phyloP scores from a whole-genome alignment of 495 filamentous ascomycete species.

The Aspergillus baeticus region DNA sequence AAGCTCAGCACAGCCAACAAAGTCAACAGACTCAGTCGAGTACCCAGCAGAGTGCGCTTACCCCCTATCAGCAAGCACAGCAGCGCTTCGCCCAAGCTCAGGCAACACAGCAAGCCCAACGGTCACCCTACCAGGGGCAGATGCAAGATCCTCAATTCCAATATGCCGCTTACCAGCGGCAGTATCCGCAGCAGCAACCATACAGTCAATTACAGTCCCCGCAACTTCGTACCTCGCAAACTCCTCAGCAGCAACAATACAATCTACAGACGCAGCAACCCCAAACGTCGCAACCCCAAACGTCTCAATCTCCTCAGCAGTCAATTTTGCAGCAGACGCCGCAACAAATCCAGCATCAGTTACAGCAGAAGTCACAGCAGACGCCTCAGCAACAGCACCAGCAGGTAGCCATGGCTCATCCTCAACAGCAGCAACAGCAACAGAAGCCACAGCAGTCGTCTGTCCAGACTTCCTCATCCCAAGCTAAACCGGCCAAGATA shows the following conservation, averaged over 20 bases:
- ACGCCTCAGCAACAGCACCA: constrained; percentile 10
- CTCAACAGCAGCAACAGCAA: constrained; percentile 3
- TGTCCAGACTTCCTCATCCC: constrained; percentile 6
- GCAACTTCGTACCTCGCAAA: constrained; percentile 17
- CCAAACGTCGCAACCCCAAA: constrained; percentile 13
- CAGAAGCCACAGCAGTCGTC: constrained; percentile 1
- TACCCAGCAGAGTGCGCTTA: constrained; percentile 4
- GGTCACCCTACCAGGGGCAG: constrained; percentile 30
- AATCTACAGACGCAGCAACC: constrained; percentile 21
- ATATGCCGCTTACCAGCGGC: constrained; percentile 20
- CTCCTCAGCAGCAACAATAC: constrained; percentile 20
- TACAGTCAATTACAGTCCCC: constrained; percentile 24
- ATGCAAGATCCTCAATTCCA: constrained; percentile 28
- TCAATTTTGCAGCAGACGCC: constrained; percentile 10
- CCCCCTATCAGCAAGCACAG: constrained; percentile 23
- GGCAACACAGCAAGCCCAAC: constrained; percentile 29
- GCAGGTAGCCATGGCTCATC: background rate
- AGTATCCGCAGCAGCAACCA: constrained; percentile 20
- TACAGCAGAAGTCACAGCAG: constrained; percentile 25
- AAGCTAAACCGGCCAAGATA: background rate
- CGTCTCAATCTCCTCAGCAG: constrained; percentile 15
- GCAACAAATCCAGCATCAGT: constrained; percentile 21
- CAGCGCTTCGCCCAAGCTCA: background rate
- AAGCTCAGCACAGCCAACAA: constrained; percentile 11
- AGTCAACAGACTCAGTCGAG: background rate